These are phyloP conservation scores for Aspergillus felis DNA, from an alignment of 2,329 filamentous ascomycete species.

Conservation along the genomic window DNA sequence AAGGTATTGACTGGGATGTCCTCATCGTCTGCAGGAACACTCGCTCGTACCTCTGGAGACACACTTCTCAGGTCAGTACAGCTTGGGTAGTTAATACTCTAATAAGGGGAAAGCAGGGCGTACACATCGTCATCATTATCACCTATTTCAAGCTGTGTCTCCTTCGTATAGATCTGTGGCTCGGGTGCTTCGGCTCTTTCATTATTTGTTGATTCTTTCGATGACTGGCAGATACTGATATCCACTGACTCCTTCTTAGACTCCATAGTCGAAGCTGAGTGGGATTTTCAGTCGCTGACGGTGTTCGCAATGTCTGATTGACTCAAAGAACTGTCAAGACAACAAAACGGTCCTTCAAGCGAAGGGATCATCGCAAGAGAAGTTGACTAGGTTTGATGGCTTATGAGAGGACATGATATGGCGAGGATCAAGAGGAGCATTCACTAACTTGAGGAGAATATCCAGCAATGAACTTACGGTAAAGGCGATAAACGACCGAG, in stretches of 20 bases:
- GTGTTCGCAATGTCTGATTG: neutral
- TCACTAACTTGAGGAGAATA: neutral
- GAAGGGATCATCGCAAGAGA: neutral
- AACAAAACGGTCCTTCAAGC: neutral
- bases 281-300: neutral
- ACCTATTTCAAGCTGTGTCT: neutral
- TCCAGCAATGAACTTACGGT: neutral
- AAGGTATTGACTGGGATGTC: constrained; percentile 17
- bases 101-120: neutral
- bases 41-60: constrained; percentile 15
- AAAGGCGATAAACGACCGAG: neutral
- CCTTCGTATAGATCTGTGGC: neutral
- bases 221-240: neutral
- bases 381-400: neutral
- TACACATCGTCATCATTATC: neutral
- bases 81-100: neutral
- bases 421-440: neutral
- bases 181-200: neutral
- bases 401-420: neutral
- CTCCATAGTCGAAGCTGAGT: neutral
- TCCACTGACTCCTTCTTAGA: neutral
- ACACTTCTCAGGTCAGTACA: neutral
- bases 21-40: constrained; percentile 14
- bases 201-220: neutral
- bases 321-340: neutral